Percentiles rank a stretch among this genome's conserved stretches.
phyloP scores from a whole-genome alignment of 169 alveolate genomes.

The Eimeria zaria region DNA sequence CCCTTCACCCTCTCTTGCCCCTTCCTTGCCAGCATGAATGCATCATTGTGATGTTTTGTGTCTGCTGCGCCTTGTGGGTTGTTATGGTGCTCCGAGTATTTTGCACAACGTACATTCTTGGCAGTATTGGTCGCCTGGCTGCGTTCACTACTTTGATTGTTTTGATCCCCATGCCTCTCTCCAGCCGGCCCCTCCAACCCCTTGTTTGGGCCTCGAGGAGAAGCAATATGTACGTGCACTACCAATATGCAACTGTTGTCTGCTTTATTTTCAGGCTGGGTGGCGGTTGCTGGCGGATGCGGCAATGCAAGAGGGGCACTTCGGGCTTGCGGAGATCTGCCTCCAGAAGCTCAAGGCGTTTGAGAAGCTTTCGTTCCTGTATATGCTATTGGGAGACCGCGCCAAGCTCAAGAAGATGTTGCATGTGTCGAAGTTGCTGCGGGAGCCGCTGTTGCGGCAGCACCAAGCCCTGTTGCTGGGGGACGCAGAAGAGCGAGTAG shows the following conservation, averaged over 20 bases:
- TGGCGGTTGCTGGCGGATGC: conserved; percentile 87
- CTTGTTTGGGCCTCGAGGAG: neutral
- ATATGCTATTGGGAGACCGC: conserved; percentile 90
- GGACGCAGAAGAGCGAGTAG: conserved; percentile 94
- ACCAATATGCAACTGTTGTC: neutral
- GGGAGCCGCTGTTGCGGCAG: conserved; percentile 93
- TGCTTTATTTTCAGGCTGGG: conserved; percentile 60
- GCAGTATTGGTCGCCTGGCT: neutral
- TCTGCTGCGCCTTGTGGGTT: neutral
- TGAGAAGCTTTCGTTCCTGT: conserved; percentile 93
- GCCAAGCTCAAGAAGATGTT: conserved; percentile 93
- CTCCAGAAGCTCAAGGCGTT: conserved; percentile 93
- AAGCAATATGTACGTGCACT: neutral
- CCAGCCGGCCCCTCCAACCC: neutral
- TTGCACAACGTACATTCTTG: neutral
- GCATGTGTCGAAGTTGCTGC: conserved; percentile 91
- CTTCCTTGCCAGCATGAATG: neutral
- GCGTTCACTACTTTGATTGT: neutral
- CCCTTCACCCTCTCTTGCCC: neutral
- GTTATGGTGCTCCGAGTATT: neutral
- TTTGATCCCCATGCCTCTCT: neutral
- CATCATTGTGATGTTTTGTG: neutral
- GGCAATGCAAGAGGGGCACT: conserved; percentile 93
- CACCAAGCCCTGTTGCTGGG: conserved; percentile 94
- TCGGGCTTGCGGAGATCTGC: conserved; percentile 95